Evolutionary conservation across 2,329 filamentous ascomycete genomes (phyloP), one percentile per base, ranked within the genome.

Genomic region (Diatrype stigma): DNA sequence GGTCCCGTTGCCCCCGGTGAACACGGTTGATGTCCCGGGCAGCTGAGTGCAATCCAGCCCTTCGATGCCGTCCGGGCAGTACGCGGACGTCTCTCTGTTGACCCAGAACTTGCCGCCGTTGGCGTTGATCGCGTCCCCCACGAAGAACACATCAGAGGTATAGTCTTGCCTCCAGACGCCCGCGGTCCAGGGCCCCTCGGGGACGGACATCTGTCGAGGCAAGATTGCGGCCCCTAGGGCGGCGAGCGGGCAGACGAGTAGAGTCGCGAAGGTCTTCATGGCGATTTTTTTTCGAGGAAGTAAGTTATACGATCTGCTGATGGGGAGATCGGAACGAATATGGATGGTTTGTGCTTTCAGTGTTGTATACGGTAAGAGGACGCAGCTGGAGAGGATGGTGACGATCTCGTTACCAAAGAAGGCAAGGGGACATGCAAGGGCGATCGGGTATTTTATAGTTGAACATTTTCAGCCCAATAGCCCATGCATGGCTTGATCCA

Each of bases 101-200:
- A 61, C 40, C 47, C 49, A 62, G 51, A 62, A 62, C 49, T 59
- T 61, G 17, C 54, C 54, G n/a, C 55, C 55, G 37, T 51, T 60
- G 32, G 60, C 60, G 6, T 59, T 59, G 37, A 62, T 60, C 17
- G 38, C 32, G 16, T 45, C 37, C 14, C 58, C 57, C 26, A 17
- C 0, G 48, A 59, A 60, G n/a, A 47, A 46, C 19, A 32, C 1
- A 23, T 54, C 50, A 21, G 28, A 38, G 5, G 4, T 42, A 10
- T 34, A 5, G 16, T 50, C 47, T 2, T 28, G 3, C 38, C 45
- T 56, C 57, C 56, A 62, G 3, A 54, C 57, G 6, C 59, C 55
- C 12, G 55, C 51, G 10, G 47, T 48, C 49, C 59, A 62, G 11
- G 55, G 56, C 38, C 49, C 54, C 0, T 46, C 45, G 5, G 52